phyloP scores from a whole-genome alignment of 306 rosid genomes.

The Phaseolus lunatus region DNA sequence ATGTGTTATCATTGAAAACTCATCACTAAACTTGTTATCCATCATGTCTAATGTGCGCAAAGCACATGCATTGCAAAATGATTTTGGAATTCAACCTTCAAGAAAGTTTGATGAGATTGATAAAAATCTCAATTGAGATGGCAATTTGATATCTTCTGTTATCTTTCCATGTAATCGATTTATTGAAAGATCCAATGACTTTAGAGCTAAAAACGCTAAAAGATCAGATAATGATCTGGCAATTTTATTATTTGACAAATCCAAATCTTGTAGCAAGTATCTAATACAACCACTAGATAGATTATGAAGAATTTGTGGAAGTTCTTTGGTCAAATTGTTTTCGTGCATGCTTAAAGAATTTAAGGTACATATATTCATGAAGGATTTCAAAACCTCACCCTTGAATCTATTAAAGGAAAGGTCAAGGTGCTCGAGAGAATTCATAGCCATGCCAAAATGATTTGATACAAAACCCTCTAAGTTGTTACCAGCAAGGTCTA shows the following conservation, averaged over 20 bases:
- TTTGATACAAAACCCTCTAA: not conserved
- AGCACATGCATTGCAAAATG: no score
- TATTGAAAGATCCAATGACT: not conserved
- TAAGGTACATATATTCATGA: constrained; percentile 34
- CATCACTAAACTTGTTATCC: no score
- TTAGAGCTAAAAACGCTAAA: not conserved
- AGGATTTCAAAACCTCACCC: not conserved
- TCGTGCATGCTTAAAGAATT: accelerated
- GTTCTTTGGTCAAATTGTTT: not conserved
- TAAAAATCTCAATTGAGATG: constrained; percentile 4
- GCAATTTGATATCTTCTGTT: not conserved
- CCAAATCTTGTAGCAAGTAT: not conserved
- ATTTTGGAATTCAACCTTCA: no score
- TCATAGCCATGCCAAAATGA: constrained; percentile 24
- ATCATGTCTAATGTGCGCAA: no score
- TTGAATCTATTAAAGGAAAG: not conserved
- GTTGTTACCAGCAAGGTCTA: no score
- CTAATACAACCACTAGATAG: not conserved
- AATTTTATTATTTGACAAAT: not conserved
- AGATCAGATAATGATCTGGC: not conserved
- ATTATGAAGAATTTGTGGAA: constrained; percentile 30
- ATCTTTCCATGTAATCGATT: constrained; percentile 16
- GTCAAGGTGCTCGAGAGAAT: constrained; percentile 34
- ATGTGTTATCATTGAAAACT: accelerated
- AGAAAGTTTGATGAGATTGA: not conserved